phyloP scores from a whole-genome alignment of 805 yeast species.

The Blastobotrys attinorum region DNA sequence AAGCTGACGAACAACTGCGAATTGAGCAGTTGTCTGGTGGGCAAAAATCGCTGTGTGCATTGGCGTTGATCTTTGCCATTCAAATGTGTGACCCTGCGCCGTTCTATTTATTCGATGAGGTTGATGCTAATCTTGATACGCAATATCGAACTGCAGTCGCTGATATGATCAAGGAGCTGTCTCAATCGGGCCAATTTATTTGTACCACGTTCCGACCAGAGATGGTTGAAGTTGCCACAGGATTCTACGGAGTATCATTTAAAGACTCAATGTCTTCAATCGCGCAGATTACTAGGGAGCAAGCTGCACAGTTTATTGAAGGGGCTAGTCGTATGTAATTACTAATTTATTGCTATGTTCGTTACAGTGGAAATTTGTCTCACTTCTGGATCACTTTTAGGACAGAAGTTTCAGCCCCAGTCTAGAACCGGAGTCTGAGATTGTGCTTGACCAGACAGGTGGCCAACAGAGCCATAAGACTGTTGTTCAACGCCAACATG shows the following conservation, averaged over 20 bases:
- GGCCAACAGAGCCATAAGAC: slow-evolving; percentile 16
- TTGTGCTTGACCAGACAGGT: slow-evolving; percentile 13
- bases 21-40: slow-evolving; percentile 95
- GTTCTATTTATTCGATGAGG: slow-evolving; percentile 90
- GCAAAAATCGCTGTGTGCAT: slow-evolving; percentile 93
- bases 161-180: slow-evolving; percentile 53
- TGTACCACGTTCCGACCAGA: slow-evolving; percentile 96
- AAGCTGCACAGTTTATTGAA: slow-evolving; percentile 79
- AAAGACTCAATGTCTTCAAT: slow-evolving; percentile 75
- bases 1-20: slow-evolving; percentile 73
- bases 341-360: not conserved
- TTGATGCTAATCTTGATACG: slow-evolving; percentile 91
- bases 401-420: too few relatives aligned
- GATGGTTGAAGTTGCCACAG: slow-evolving; percentile 78
- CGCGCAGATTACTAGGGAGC: slow-evolving; percentile 56
- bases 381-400: too few relatives aligned
- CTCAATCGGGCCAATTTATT: slow-evolving; percentile 75
- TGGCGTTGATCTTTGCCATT: slow-evolving; percentile 86
- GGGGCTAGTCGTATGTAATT: slow-evolving; percentile 30
- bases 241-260: slow-evolving; percentile 81
- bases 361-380: too few relatives aligned
- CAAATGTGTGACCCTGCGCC: slow-evolving; percentile 97
- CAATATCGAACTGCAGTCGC: slow-evolving; percentile 90
- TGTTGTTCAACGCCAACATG: slow-evolving; percentile 12
- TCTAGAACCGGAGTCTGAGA: slow-evolving; percentile 8